Base-by-base conservation (phyloP, 495 filamentous ascomycete genomes). In the Daldinia grandis region DNA sequence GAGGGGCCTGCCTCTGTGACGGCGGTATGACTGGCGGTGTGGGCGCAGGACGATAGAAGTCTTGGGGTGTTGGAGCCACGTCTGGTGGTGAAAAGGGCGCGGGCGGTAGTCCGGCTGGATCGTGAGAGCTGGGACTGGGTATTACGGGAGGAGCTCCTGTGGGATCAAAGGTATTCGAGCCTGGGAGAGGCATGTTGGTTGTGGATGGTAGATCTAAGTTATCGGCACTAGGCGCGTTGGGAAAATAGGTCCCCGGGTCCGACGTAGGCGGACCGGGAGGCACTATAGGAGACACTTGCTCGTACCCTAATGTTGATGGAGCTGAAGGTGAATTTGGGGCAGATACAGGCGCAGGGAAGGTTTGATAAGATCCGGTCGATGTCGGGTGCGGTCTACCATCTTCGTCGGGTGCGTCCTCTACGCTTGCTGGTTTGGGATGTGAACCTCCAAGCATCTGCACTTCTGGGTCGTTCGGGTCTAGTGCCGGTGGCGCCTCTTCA, bases 401-500 rank as follows among this genome's bases (percentile, higher is more conserved):
- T 14, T 80, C 81, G 62, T 88, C 86, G 8, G 84, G 82, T 0
- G 78, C 81, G 7, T 87, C 83, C 55, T 87, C 86, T 15, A 93
- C 86, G 1, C 85, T 88, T 19, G 64, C 81, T 4, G 89, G 83
- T 59, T 88, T 88, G 47, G 86, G 80, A 63, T 74, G 76, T 10
- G 74, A 65, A 55, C 69, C 80, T 71, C 62, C 85, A 76, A 79
- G 86, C 44, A 81, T 78, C 75, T 87, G 85, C 17, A 90, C 88
- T 40, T 90, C 90, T n/a, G 85, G 84, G 59, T 90, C 89, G 59
- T 86, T 82, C 1, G 85, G 83, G 67, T 89, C 86, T 27, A 88
- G 78, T 14, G 82, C 78, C 38, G 82, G 84, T 55, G 87, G 81
- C 30, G 83, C 84, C 64, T 83, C 78, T 19, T 78, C 73, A 37